Evolutionary conservation across 306 rosid genomes (phyloP).

Genomic region (Malus domestica): ASM211411v1 NC_041790.1:13341001-13341500

Average conservation of each 20-base stretch:
- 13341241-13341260: slow-evolving; percentile 93
- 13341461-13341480: slow-evolving; percentile 74
- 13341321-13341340: slow-evolving; percentile 75
- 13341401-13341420: slow-evolving; percentile 72
- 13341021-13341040: too few species aligned
- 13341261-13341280: slow-evolving; percentile 93
- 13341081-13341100: too few species aligned
- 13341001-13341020: too few species aligned
- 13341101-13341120: too few species aligned
- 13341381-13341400: slow-evolving; percentile 68
- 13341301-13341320: slow-evolving; percentile 71
- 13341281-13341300: slow-evolving; percentile 78
- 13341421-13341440: slow-evolving; percentile 72
- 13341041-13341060: too few species aligned
- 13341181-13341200: slow-evolving; percentile 87
- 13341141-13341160: too few species aligned
- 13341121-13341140: too few species aligned
- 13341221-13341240: slow-evolving; percentile 84
- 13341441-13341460: slow-evolving; percentile 66
- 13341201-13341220: slow-evolving; percentile 91
- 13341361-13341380: slow-evolving; percentile 93
- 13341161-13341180: too few species aligned
- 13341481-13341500: slow-evolving; percentile 51
- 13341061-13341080: too few species aligned
- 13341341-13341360: slow-evolving; percentile 84